Conservation (phyloP, 495 filamentous ascomycete genomes). For the Pseudevernia furfuracea region DNA sequence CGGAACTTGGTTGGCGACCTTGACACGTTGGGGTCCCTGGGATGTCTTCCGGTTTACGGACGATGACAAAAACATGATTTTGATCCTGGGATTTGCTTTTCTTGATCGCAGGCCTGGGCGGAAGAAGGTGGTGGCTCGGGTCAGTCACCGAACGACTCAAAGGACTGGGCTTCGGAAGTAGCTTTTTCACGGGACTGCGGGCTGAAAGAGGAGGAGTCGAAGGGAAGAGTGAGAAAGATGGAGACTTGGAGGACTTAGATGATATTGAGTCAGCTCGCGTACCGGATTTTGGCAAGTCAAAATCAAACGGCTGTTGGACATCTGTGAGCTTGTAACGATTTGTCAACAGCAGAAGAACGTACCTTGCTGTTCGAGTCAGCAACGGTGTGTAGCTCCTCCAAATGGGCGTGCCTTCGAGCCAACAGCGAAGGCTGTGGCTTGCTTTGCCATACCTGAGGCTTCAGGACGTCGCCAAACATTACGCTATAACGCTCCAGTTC, state of each 20-base stretch:
- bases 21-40: background rate
- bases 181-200: constrained; percentile 32
- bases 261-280: constrained; percentile 48
- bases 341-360: constrained; percentile 24
- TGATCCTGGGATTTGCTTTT: constrained; percentile 15
- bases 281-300: constrained; percentile 25
- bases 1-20: constrained; percentile 13
- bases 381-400: constrained; percentile 53
- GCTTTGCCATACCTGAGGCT: constrained; percentile 29
- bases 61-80: constrained; percentile 17
- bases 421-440: constrained; percentile 37
- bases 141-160: constrained; percentile 53
- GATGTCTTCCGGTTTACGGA: constrained; percentile 13
- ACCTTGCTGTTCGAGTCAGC: constrained; percentile 34
- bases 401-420: constrained; percentile 59
- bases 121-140: constrained; percentile 44
- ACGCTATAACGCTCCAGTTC: constrained; percentile 86
- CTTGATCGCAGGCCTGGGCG: constrained; percentile 6
- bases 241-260: constrained; percentile 49
- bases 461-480: constrained; percentile 79
- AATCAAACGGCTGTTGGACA: background rate
- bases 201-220: constrained; percentile 40
- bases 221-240: constrained; percentile 59
- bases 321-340: background rate
- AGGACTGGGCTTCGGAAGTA: constrained; percentile 38